Conservation (phyloP, 2,329 filamentous ascomycete species). For the Pseudogymnoascus destructans region DNA sequence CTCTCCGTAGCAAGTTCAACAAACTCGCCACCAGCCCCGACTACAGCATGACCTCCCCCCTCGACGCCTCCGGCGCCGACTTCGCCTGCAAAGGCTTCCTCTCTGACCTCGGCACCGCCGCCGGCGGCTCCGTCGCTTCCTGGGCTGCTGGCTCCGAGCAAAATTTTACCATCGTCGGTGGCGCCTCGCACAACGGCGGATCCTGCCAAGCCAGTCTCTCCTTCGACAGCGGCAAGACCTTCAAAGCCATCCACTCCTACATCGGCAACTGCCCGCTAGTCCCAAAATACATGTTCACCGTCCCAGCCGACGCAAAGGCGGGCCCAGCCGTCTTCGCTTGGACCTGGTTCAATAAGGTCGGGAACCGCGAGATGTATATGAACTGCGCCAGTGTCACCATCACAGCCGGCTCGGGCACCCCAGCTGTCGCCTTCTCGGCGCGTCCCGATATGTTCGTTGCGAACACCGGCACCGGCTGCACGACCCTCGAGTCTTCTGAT, state of each 20-base stretch:
- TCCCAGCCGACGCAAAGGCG: conserved; percentile 20
- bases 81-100: conserved; percentile 19
- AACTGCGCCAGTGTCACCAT: conserved; percentile 49
- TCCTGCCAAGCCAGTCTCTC: conserved; percentile 48
- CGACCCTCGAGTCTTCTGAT: background rate
- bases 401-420: conserved; percentile 14
- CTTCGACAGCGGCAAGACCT: conserved; percentile 43
- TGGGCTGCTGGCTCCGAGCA: conserved; percentile 39
- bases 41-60: conserved; percentile 13
- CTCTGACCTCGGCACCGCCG: background rate
- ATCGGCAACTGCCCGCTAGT: conserved; percentile 43
- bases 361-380: conserved; percentile 58
- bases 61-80: conserved; percentile 9
- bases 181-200: conserved; percentile 38
- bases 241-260: conserved; percentile 48
- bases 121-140: conserved; percentile 34
- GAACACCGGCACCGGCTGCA: background rate
- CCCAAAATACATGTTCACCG: conserved; percentile 26
- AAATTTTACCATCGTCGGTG: conserved; percentile 37
- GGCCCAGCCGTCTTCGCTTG: conserved; percentile 26
- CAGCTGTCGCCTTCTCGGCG: conserved; percentile 27
- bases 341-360: conserved; percentile 45
- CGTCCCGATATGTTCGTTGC: conserved; percentile 45
- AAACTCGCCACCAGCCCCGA: conserved; percentile 8
- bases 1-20: conserved; percentile 15